Conservation (phyloP, 441 rosid species). For the Populus trichocarpa region DNA sequence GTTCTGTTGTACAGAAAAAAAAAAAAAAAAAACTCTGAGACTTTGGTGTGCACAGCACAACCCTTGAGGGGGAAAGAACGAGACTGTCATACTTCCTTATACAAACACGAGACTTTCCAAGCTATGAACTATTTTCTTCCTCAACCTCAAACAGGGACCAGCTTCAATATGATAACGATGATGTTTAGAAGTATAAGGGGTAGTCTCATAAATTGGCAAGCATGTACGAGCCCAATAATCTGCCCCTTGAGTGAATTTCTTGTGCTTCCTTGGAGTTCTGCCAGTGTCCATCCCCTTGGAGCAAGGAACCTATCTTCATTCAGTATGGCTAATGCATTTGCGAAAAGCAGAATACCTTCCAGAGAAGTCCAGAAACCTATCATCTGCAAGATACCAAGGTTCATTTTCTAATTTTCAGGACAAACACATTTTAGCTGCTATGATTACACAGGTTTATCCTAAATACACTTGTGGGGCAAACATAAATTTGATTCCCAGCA, state of each 20-base stretch:
- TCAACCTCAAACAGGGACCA: slow-evolving; percentile 47
- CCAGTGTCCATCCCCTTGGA: slow-evolving; percentile 76
- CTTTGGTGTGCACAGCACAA: not conserved
- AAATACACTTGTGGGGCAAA: not conserved
- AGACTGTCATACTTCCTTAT: not conserved
- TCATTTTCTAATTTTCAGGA: slow-evolving; percentile 10
- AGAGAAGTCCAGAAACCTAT: slow-evolving; percentile 79
- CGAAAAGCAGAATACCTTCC: slow-evolving; percentile 69
- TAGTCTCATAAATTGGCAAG: slow-evolving; percentile 76
- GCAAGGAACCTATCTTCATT: slow-evolving; percentile 80
- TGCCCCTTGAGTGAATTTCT: slow-evolving; percentile 69
- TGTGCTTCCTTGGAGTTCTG: slow-evolving; percentile 53
- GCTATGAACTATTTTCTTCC: slow-evolving; percentile 7
- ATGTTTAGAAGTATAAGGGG: slow-evolving; percentile 72
- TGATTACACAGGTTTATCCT: not conserved
- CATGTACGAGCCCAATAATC: slow-evolving; percentile 70
- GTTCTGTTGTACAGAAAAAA: not conserved
- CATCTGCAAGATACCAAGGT: slow-evolving; percentile 23
- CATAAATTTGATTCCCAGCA: not conserved
- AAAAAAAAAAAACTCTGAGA: not conserved
- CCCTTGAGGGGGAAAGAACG: not conserved
- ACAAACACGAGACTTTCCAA: not conserved
- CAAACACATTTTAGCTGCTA: not conserved
- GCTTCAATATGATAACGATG: slow-evolving; percentile 50
- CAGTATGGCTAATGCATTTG: slow-evolving; percentile 81